Evolutionary conservation across 495 filamentous ascomycete species (phyloP), one percentile per base, ranked within the genome.

Genomic region (Aspergillus biplanus): DNA sequence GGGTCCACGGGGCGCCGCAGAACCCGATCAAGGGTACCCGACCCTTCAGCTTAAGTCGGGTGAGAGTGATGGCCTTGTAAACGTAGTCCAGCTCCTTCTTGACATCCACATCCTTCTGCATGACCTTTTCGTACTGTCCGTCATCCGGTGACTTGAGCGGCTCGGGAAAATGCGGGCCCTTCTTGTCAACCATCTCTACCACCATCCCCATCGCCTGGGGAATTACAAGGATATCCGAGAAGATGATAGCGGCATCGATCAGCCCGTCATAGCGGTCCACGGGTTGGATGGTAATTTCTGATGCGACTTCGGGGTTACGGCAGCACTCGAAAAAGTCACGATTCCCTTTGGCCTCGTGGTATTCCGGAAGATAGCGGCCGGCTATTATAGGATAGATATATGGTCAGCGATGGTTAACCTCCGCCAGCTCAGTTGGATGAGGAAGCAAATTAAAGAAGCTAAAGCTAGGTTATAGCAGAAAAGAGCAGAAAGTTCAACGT

Each of bases 261-360:
- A 97, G 86, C 37, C 91, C 93, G 16, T 83, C 87, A 75, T 88
- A 99, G 44, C 93, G 92, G 54, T 97, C 92, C 71, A 99, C 87
- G 62, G 95, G 95, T 73, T 98, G 95, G 33, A 99, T 80, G 2
- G 95, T 99, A 61, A 99, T 77, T 18, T 88, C 92, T 6, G 91
- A 97, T 55, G 96, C 90, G 61, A 97, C 85, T 79, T 97, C 93
- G 58, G 96, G 93, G 69, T 87, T 83, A 32, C 95, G 92, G 74
- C 95, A 99, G 85, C 93, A 96, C 74, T 90, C 90, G 83, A 99
- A 99, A 82, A 99, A 99, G 77, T 99, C 96, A 58, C 87, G 85
- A 54, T 71, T 80, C 52, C 88, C 93, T 82, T 99, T 99, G 44
- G 88, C 92, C 81, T 94, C 82, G 70, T 99, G 94, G 76, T 99